Evolutionary conservation across 1,284 basidiomycete genomes (phyloP).

Genomic region (Mycosarcoma maydis): DNA sequence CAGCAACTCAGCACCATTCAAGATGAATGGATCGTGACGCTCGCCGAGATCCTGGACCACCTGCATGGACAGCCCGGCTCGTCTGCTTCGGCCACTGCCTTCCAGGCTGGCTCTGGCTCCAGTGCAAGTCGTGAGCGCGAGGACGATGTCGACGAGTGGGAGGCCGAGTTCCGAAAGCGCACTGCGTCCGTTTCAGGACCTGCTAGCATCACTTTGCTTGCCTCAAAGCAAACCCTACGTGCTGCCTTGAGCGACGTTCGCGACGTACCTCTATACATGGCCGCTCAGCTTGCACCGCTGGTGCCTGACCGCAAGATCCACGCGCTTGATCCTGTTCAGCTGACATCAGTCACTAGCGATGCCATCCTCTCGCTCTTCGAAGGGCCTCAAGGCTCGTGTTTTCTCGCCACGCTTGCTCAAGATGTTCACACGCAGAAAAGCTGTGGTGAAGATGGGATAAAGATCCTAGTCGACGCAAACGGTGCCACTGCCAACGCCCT

Average conservation of each 20-base stretch:
- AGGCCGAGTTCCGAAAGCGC: constrained; percentile 50
- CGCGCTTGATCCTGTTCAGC: constrained; percentile 34
- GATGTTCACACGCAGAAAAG: constrained; percentile 9
- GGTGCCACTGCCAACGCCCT: constrained; percentile 12
- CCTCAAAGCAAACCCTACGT: constrained; percentile 14
- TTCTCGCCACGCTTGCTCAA: constrained; percentile 28
- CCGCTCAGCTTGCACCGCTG: constrained; percentile 43
- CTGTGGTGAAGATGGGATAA: not conserved
- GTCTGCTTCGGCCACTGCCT: not conserved
- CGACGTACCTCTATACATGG: constrained; percentile 50
- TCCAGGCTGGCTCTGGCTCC: not conserved
- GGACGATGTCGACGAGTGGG: constrained; percentile 48
- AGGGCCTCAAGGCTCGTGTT: constrained; percentile 14
- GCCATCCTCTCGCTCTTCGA: constrained; percentile 51
- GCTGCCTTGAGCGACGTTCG: constrained; percentile 25
- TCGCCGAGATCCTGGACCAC: constrained; percentile 51
- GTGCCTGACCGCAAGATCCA: constrained; percentile 49
- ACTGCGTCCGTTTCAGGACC: constrained; percentile 28
- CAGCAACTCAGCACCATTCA: constrained; percentile 36
- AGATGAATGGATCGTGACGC: constrained; percentile 55
- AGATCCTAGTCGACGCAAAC: constrained; percentile 4
- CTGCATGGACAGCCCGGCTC: constrained; percentile 11
- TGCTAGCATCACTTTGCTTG: constrained; percentile 32
- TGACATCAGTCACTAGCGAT: constrained; percentile 40
- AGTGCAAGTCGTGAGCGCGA: not conserved